Conservation (phyloP, 345 rosid genomes). For the Lagerstroemia speciosa region DNA sequence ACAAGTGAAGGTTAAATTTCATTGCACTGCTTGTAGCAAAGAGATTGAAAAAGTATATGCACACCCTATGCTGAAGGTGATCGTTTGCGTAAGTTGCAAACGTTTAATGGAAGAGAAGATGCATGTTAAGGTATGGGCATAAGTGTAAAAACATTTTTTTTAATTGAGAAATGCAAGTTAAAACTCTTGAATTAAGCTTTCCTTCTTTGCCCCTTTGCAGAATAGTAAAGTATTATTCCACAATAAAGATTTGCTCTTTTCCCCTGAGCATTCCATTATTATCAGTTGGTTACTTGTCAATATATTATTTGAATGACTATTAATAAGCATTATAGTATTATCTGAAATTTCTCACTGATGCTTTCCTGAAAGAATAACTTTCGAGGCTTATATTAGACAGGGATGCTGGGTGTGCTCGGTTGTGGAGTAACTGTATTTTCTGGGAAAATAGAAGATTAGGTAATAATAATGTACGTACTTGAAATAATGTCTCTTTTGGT, state of each 20-base stretch:
- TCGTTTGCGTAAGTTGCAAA: slow-evolving; percentile 84
- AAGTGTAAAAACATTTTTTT: background rate
- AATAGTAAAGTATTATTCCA: background rate
- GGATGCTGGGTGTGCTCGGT: background rate
- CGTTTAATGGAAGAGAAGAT: slow-evolving; percentile 50
- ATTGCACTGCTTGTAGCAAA: slow-evolving; percentile 74
- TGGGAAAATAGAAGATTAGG: background rate
- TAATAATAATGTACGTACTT: background rate
- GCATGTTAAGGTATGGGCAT: slow-evolving; percentile 46
- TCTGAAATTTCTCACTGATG: background rate
- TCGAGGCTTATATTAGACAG: background rate
- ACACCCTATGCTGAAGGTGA: slow-evolving; percentile 81
- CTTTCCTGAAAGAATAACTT: slow-evolving; percentile 1
- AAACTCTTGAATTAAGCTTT: background rate
- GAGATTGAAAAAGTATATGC: slow-evolving; percentile 52
- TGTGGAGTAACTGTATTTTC: background rate
- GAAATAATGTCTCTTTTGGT: background rate
- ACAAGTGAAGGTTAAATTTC: slow-evolving; percentile 29
- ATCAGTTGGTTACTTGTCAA: background rate
- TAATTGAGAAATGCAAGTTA: background rate
- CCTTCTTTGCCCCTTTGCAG: background rate
- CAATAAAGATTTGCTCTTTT: background rate
- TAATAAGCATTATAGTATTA: too few relatives aligned
- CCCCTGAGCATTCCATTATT: background rate
- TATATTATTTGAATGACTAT: background rate